phyloP scores from a whole-genome alignment of 208 protist genomes.

The Dictyostelium gargantuum region DNA sequence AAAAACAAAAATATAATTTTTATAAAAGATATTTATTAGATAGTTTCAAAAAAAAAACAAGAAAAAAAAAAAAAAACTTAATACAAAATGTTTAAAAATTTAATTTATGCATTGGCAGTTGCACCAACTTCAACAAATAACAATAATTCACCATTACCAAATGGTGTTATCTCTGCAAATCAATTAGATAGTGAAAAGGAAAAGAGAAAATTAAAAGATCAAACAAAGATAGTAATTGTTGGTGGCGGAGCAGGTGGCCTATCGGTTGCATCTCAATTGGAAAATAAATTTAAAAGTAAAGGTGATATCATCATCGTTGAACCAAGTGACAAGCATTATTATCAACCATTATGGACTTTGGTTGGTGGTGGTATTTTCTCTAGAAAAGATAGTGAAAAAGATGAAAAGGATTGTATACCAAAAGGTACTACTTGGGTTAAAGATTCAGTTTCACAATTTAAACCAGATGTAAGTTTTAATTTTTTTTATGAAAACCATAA shows the following conservation, averaged over 20 bases:
- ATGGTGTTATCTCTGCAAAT: background rate
- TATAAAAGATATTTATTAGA: too few species aligned
- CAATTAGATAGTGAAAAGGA: background rate
- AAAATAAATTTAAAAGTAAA: background rate
- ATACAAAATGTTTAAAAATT: background rate
- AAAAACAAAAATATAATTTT: too few species aligned
- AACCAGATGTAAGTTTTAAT: slow-evolving; percentile 11
- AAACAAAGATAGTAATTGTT: slow-evolving; percentile 72
- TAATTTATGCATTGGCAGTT: background rate
- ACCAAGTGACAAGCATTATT: slow-evolving; percentile 76
- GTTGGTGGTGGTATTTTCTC: slow-evolving; percentile 77
- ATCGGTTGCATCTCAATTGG: slow-evolving; percentile 50
- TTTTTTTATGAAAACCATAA: background rate
- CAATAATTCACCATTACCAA: background rate
- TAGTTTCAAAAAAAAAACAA: too few species aligned
- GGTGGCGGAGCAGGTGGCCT: slow-evolving; percentile 78
- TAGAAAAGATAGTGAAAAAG: background rate
- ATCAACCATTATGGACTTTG: slow-evolving; percentile 83
- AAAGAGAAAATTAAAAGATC: background rate
- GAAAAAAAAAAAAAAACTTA: background rate
- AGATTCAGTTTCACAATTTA: slow-evolving; percentile 29
- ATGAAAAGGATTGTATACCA: slow-evolving; percentile 70
- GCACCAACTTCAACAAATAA: background rate
- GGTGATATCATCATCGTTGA: slow-evolving; percentile 68
- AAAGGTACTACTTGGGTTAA: slow-evolving; percentile 47